phyloP scores from a whole-genome alignment of 163 green algal genomes.

The Scenedesmus sp. region DNA sequence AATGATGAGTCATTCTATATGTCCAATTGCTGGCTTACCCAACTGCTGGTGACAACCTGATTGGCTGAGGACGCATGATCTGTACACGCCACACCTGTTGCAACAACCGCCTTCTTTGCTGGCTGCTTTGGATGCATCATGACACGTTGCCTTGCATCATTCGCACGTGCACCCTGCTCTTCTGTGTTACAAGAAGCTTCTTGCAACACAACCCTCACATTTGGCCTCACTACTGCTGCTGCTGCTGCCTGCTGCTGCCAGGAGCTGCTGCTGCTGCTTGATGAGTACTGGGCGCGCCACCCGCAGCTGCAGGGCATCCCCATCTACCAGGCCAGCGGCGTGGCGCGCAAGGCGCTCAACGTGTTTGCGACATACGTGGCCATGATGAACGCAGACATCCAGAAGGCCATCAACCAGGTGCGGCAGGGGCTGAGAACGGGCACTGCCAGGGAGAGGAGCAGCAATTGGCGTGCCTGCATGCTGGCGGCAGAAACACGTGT shows the following conservation, averaged over 20 bases:
- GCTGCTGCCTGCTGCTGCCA: slow-evolving; percentile 61
- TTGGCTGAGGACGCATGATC: slow-evolving; percentile 8
- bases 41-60: slow-evolving; percentile 21
- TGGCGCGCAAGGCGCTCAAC: slow-evolving; percentile 84
- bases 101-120: not conserved
- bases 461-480: not conserved
- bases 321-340: slow-evolving; percentile 92
- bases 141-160: too few species aligned
- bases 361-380: slow-evolving; percentile 98
- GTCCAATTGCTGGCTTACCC: slow-evolving; percentile 42
- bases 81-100: not conserved
- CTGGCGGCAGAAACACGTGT: too few species aligned
- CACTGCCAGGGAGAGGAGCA: not conserved
- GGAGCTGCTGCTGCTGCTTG: slow-evolving; percentile 98
- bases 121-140: not conserved
- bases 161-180: too few species aligned
- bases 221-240: not conserved
- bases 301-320: slow-evolving; percentile 90
- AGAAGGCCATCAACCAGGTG: slow-evolving; percentile 77
- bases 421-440: not conserved
- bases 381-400: slow-evolving; percentile 98
- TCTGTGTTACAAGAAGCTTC: too few species aligned
- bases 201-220: too few species aligned
- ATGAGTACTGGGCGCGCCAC: slow-evolving; percentile 95
- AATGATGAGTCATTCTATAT: not conserved